A percentile compares a stretch with the other conserved stretches of the same genome.
Evolutionary conservation across 1,284 basidiomycete genomes (phyloP).

Genomic region (Naganishia sp.): DNA sequence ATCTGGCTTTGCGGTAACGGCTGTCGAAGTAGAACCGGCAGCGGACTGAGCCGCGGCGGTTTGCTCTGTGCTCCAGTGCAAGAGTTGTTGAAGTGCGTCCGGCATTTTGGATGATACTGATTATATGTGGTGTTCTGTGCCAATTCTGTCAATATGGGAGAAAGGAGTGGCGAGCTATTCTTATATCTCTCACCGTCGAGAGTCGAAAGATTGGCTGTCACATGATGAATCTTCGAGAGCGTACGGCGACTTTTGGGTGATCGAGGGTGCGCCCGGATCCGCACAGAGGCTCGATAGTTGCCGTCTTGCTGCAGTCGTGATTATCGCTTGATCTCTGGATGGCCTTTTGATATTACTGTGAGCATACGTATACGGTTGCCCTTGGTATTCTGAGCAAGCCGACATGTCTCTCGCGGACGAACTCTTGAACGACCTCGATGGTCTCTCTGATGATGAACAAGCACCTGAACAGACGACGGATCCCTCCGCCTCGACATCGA

Average conservation of each 20-base stretch:
- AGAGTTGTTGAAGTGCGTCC: conserved; percentile 25
- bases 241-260: not conserved
- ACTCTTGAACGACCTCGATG: conserved; percentile 54
- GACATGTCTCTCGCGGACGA: conserved; percentile 55
- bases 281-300: not conserved
- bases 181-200: not conserved
- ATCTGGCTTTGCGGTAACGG: conserved; percentile 8
- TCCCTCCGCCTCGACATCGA: conserved; percentile 27
- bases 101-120: conserved; percentile 1
- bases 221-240: not conserved
- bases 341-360: too few relatives aligned
- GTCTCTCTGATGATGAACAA: conserved; percentile 51
- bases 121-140: not conserved
- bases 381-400: not conserved
- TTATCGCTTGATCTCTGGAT: too few relatives aligned
- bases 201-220: not conserved
- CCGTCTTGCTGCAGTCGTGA: too few relatives aligned
- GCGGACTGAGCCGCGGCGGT: conserved; percentile 1
- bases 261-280: not conserved
- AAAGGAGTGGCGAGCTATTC: not conserved
- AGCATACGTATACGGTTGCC: not conserved
- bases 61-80: conserved; percentile 21
- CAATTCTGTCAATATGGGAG: conserved; percentile 1
- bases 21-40: conserved; percentile 7
- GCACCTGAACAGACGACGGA: conserved; percentile 34